These are phyloP conservation scores for Xenoacremonium recifei DNA, from an alignment of 2,329 filamentous ascomycete species.

Conservation along the genomic window DNA sequence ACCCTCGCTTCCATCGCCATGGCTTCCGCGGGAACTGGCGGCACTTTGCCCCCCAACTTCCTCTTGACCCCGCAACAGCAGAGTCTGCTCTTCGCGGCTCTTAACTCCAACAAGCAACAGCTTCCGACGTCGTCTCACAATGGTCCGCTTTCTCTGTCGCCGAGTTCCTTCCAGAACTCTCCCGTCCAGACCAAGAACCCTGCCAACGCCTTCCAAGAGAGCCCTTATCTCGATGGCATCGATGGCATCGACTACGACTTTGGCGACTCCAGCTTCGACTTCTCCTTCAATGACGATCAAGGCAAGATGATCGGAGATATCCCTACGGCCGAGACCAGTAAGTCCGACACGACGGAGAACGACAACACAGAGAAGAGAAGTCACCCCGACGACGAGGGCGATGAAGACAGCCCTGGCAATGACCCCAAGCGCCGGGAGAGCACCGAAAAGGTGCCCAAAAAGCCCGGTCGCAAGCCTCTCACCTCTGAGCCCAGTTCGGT, in stretches of 20 bases:
- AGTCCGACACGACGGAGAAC: slow-evolving; percentile 58
- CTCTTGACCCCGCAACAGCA: slow-evolving; percentile 76
- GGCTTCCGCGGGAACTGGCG: slow-evolving; percentile 48
- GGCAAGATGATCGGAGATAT: slow-evolving; percentile 75
- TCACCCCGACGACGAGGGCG: slow-evolving; percentile 68
- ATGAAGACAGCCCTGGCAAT: slow-evolving; percentile 49
- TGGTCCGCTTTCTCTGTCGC: slow-evolving; percentile 40
- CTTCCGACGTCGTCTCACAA: slow-evolving; percentile 29
- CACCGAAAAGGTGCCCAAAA: slow-evolving; percentile 86
- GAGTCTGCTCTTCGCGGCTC: slow-evolving; percentile 70
- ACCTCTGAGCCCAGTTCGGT: slow-evolving; percentile 95
- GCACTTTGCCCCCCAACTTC: slow-evolving; percentile 51
- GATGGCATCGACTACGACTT: slow-evolving; percentile 76
- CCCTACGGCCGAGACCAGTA: slow-evolving; percentile 48
- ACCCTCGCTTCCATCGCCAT: slow-evolving; percentile 31
- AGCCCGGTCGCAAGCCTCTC: slow-evolving; percentile 92
- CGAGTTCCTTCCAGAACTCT: slow-evolving; percentile 49
- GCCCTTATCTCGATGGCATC: slow-evolving; percentile 76
- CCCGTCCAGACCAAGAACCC: slow-evolving; percentile 44
- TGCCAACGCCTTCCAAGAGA: slow-evolving; percentile 60
- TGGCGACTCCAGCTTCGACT: slow-evolving; percentile 76
- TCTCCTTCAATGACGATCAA: slow-evolving; percentile 48
- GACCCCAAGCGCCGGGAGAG: slow-evolving; percentile 73
- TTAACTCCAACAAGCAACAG: slow-evolving; percentile 64
- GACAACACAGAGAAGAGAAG: slow-evolving; percentile 66